Evolutionary conservation across 164 flowering plant genomes (phyloP).

Genomic region (Vitis labrusca): DNA sequence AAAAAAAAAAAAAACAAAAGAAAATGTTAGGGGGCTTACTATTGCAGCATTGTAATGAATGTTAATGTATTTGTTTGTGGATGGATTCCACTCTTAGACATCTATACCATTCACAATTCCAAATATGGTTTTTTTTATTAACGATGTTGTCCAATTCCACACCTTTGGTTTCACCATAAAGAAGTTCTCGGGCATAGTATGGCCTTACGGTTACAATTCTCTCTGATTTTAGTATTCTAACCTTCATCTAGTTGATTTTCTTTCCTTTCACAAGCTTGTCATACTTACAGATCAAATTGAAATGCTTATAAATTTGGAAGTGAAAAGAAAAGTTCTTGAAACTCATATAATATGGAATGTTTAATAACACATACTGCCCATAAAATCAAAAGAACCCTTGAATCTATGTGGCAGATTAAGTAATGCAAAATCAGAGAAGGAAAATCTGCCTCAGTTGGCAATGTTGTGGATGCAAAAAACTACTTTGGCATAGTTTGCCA

Average conservation of each 20-base stretch:
- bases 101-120: slow-evolving; percentile 97
- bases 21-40: slow-evolving; percentile 38
- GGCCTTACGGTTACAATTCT: slow-evolving; percentile 82
- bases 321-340: too few species aligned
- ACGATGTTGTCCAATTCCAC: slow-evolving; percentile 66
- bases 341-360: too few species aligned
- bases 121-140: slow-evolving; percentile 36
- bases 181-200: slow-evolving; percentile 78
- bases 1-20: not conserved
- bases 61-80: slow-evolving; percentile 60
- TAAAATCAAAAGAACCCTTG: slow-evolving; percentile 80
- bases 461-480: slow-evolving; percentile 90
- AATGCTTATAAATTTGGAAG: too few species aligned
- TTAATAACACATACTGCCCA: slow-evolving; percentile 59
- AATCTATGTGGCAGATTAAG: slow-evolving; percentile 71
- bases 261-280: slow-evolving; percentile 51
- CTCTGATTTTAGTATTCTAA: slow-evolving; percentile 74
- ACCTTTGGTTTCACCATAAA: slow-evolving; percentile 64
- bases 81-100: slow-evolving; percentile 90
- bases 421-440: slow-evolving; percentile 68
- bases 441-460: slow-evolving; percentile 90
- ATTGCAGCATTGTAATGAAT: slow-evolving; percentile 66
- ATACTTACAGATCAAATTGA: too few species aligned
- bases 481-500: slow-evolving; percentile 42
- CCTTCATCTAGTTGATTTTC: slow-evolving; percentile 98